A percentile compares a stretch with the other conserved stretches of the same genome.
These are phyloP conservation scores for Jatropha podagrica DNA, from an alignment of 441 rosid species.

Conservation along the genomic window DNA sequence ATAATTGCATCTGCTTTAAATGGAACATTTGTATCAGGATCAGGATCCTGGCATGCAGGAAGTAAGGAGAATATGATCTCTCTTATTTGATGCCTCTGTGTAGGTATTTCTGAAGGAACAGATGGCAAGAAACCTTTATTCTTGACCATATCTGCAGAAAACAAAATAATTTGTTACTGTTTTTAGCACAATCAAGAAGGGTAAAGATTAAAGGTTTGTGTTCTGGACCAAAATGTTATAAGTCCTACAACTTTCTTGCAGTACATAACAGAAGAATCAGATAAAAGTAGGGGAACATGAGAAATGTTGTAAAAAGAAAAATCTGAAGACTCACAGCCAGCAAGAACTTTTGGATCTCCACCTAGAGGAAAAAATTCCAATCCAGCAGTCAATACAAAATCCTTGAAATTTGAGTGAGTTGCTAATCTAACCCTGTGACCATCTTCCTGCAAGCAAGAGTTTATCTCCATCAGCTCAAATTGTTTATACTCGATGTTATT, in stretches of 20 bases:
- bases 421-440: conserved; percentile 69
- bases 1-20: conserved; percentile 97
- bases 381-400: conserved; percentile 53
- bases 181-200: background rate
- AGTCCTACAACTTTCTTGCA: background rate
- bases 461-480: conserved; percentile 8
- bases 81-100: conserved; percentile 84
- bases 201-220: background rate
- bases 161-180: conserved; percentile 8
- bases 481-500: background rate
- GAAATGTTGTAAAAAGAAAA: background rate
- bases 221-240: background rate
- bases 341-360: conserved; percentile 67
- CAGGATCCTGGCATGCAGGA: conserved; percentile 92
- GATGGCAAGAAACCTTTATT: conserved; percentile 98
- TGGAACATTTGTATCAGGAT: conserved; percentile 68
- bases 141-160: conserved; percentile 90
- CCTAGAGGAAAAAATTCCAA: conserved; percentile 62
- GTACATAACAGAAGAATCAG: background rate
- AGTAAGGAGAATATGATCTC: conserved; percentile 80
- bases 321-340: conserved; percentile 45
- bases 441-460: conserved; percentile 43
- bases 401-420: conserved; percentile 58
- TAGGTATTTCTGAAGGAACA: conserved; percentile 91
- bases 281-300: background rate